Evolutionary conservation across 495 filamentous ascomycete species (phyloP), one percentile per base, ranked within the genome.

Genomic region (Trichoderma parareesei): DNA sequence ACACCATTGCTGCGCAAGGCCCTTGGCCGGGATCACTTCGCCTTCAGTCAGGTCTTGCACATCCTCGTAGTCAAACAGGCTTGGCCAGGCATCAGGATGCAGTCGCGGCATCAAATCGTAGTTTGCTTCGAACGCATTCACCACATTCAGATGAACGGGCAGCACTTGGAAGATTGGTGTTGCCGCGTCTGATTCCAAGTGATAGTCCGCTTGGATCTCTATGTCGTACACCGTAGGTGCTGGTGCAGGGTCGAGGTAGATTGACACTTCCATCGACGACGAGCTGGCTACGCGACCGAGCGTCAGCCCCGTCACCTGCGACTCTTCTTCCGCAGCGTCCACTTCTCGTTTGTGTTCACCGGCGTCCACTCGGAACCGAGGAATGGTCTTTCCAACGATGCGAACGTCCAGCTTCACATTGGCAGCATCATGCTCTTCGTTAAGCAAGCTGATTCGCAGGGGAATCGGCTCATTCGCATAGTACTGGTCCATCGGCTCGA

Each of bases 101-200:
- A 96, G 73, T 4, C 86, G 84, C 14, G 94, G 91, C 2, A 84
- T 78, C 68, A 96, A 88, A 62, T 93, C 90, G 69, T 92, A 96
- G 68, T 87, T 91, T 8, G 91, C 89, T 75, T 96, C 91, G 67
- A 98, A 96, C 8, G 94, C 91, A 43, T 84, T 86, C 62, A 90
- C 81, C 63, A 97, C 81, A 16, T 86, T 82, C 14, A 99, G 70
- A 14, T 87, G 85, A 20, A 87, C 82, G 0, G 81, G 77, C 6
- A 86, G 71, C 1, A 83, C 84, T 71, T 93, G 93, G 4, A 86
- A 84, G 9, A 98, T 88, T 6, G 90, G 89, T 2, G 94, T 98
- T 57, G 90, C 88, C 5, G 86, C 81, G 73, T 98, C 92, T 11
- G 89, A 89, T 4, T 89, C 74, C 10, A 98, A 82, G 69, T 88